Evolutionary conservation across 371 early-diverging fungal genomes (phyloP).

Genomic region (Neoconidiobolus thromboides): DNA sequence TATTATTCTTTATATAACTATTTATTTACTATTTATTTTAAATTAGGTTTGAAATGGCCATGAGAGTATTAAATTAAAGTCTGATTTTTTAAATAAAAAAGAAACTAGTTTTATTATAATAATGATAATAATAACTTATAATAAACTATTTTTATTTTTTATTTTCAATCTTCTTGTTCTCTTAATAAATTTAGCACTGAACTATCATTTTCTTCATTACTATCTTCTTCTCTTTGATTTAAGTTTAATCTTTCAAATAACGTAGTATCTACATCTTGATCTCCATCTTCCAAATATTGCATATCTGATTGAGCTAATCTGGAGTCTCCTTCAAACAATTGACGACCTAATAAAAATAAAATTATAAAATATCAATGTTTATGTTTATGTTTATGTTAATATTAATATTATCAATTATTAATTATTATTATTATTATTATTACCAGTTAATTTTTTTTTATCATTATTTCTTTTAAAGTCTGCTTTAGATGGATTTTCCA

Average conservation of each 20-base stretch:
- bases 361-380: background rate
- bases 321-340: constrained; percentile 80
- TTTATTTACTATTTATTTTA: too few species aligned
- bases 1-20: background rate
- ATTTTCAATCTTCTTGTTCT: background rate
- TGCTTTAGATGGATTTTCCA: constrained; percentile 13
- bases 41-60: constrained; percentile 22
- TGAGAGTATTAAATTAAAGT: constrained; percentile 12
- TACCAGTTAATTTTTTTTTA: constrained; percentile 37
- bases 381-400: too few species aligned
- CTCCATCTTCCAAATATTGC: constrained; percentile 65
- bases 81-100: too few species aligned
- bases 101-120: too few species aligned
- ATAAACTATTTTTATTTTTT: too few species aligned
- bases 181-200: constrained; percentile 1
- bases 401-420: too few species aligned
- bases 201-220: constrained; percentile 3
- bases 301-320: constrained; percentile 68
- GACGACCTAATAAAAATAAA: constrained; percentile 33
- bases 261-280: constrained; percentile 57
- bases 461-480: constrained; percentile 18
- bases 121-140: too few species aligned
- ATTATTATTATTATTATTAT: background rate
- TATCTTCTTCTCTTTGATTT: constrained; percentile 35
- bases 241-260: constrained; percentile 39